These are phyloP conservation scores for Articulospora tetracladia DNA, from an alignment of 495 filamentous ascomycete species.

Conservation along the genomic window DNA sequence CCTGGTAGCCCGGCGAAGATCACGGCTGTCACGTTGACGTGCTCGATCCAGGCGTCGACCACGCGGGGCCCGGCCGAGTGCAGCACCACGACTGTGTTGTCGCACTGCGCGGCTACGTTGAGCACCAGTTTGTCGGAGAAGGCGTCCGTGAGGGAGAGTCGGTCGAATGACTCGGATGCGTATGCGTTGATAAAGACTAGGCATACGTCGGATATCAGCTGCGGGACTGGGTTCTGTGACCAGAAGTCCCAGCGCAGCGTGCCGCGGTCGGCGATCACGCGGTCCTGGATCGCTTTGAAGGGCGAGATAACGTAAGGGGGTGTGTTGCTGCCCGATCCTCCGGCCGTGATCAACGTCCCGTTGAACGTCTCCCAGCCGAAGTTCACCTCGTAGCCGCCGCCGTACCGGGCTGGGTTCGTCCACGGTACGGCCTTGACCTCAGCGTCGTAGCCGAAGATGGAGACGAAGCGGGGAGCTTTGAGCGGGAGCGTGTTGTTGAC, in stretches of 20 bases:
- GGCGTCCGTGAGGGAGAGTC: slow-evolving; percentile 24
- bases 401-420: slow-evolving; percentile 8
- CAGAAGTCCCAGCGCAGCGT: slow-evolving; percentile 46
- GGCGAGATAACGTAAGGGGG: slow-evolving; percentile 38
- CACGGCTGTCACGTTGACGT: slow-evolving; percentile 61
- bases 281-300: slow-evolving; percentile 51
- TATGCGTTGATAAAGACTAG: slow-evolving; percentile 59
- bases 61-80: slow-evolving; percentile 80
- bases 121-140: slow-evolving; percentile 59
- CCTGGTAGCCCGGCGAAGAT: slow-evolving; percentile 93
- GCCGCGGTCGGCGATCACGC: slow-evolving; percentile 48
- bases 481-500: slow-evolving; percentile 66
- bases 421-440: slow-evolving; percentile 4
- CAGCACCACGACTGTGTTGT: slow-evolving; percentile 90
- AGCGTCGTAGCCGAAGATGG: slow-evolving; percentile 74
- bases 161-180: slow-evolving; percentile 52
- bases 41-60: slow-evolving; percentile 63
- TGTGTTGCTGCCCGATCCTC: slow-evolving; percentile 13
- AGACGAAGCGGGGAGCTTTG: slow-evolving; percentile 69
- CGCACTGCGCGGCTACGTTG: slow-evolving; percentile 67
- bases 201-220: slow-evolving; percentile 56
- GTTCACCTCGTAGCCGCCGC: slow-evolving; percentile 11
- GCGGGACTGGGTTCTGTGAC: slow-evolving; percentile 21
- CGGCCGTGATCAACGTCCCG: slow-evolving; percentile 80
- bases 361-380: slow-evolving; percentile 29